Conservation (phyloP, 345 rosid species). For the Bruguiera gymnorhiza region DNA sequence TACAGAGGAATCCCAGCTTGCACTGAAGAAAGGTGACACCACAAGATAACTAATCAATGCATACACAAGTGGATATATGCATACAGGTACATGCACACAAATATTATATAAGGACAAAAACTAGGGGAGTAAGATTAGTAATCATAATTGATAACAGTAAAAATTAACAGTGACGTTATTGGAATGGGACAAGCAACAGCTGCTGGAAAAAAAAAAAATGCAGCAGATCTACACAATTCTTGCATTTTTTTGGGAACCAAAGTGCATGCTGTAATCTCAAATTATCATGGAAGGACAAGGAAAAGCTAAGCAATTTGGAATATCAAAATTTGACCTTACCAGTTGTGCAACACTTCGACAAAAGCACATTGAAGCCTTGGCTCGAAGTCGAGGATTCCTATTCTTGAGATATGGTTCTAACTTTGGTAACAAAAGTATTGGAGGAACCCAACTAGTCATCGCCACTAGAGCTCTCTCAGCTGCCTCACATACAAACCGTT, state of each 20-base stretch:
- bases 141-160: no score
- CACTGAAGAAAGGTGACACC: no score
- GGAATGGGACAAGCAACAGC: no score
- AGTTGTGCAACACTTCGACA: constrained; percentile 71
- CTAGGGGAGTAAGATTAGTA: no score
- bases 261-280: neutral
- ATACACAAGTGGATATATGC: no score
- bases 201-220: neutral
- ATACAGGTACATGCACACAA: no score
- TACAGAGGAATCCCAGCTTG: no score
- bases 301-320: neutral
- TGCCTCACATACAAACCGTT: constrained; percentile 90
- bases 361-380: constrained; percentile 87
- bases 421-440: constrained; percentile 56
- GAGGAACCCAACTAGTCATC: constrained; percentile 73
- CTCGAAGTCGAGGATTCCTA: constrained; percentile 84
- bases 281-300: neutral
- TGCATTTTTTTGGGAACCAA: no score
- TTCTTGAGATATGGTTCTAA: constrained; percentile 76
- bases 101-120: no score
- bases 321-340: constrained; percentile 46
- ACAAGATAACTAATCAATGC: no score
- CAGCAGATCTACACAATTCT: neutral
- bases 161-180: no score
- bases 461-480: constrained; percentile 80